Base-by-base conservation (phyloP, 2,329 filamentous ascomycete genomes). In the Hirsutella rhossiliensis region DNA sequence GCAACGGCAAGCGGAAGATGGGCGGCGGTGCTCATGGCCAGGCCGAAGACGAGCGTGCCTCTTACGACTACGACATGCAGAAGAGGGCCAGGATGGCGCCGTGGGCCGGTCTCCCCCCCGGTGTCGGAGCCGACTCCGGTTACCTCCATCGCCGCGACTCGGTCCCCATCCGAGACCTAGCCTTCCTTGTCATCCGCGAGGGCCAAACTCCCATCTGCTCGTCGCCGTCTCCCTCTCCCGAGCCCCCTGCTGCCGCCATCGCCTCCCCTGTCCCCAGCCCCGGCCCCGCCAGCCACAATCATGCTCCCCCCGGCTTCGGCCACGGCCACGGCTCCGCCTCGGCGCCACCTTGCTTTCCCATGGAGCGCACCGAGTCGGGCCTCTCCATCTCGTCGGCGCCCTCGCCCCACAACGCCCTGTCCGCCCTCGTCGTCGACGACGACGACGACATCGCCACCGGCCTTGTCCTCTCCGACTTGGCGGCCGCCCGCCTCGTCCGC, bases 321-420 rank as follows among this genome's bases (percentile, higher is more conserved):
- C 40, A 41, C 18, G 40, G 40, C 29, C 18, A 19, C 29, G 40
- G 40, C 7, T 32, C 40, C 3, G 40, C 40, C 17, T 41, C 40
- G 18, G 40, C 40, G 9, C 40, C 40, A 3, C 40, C 40, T 20
- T 32, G 40, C 20, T 11, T 34, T 9, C 48, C 57, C 27, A 66
- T 73, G 63, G 71, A 75, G 50, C 63, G 68, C 27, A 75, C 71
- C 27, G 64, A 64, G 34, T 73, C 71, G 1, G 71, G 71, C 18
- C 59, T 69, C 17, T 68, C 69, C 41, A 71, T 75, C 44, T 64
- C 64, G 11, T 63, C 66, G 11, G 64, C 69, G 43, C 59, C 59
- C 15, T 49, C 52, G 2, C 57, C 59, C 7, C 45, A 46, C 27
- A 41, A 51, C 5, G 58, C 62, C 23, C 54, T 59, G 37, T 56